Percentiles rank a stretch among this genome's conserved stretches.
phyloP scores from a whole-genome alignment of 2,329 filamentous ascomycete species.

The Colletotrichum paranaense region DNA sequence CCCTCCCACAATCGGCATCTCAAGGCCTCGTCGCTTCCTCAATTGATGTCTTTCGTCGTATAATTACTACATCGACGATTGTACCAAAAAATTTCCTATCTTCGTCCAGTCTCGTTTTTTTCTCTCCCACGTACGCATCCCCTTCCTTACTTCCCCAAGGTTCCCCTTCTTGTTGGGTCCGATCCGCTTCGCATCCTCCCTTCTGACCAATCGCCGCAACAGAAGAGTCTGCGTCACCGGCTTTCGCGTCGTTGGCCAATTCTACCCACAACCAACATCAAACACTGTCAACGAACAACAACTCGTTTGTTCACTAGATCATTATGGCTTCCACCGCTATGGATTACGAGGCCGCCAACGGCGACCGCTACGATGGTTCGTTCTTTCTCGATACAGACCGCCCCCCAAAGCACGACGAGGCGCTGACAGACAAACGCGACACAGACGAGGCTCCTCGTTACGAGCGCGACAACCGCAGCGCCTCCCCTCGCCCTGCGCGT shows the following conservation, averaged over 20 bases:
- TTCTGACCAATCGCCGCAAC: conserved; percentile 30
- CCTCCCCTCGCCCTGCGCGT: conserved; percentile 70
- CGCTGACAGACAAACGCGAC: conserved; percentile 14
- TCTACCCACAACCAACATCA: conserved; percentile 1
- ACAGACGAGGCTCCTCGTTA: conserved; percentile 74
- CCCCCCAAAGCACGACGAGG: conserved; percentile 16
- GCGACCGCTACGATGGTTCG: conserved; percentile 75
- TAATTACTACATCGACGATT: conserved; percentile 20
- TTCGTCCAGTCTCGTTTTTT: conserved; percentile 34
- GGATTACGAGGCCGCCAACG: conserved; percentile 77
- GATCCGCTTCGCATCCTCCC: conserved; percentile 17
- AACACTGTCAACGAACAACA: neutral
- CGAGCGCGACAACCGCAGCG: conserved; percentile 74
- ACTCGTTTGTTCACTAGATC: conserved; percentile 26
- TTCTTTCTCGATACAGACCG: conserved; percentile 30
- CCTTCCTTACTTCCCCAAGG: conserved; percentile 19
- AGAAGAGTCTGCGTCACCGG: conserved; percentile 34
- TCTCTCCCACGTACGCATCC: neutral
- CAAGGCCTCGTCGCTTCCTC: conserved; percentile 15
- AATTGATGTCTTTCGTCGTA: conserved; percentile 16
- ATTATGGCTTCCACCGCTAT: conserved; percentile 74
- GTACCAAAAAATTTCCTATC: conserved; percentile 37
- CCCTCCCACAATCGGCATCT: conserved; percentile 20
- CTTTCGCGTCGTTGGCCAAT: conserved; percentile 28
- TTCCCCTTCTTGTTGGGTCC: neutral